A percentile compares a stretch with the other conserved stretches of the same genome.
These are phyloP conservation scores for Acanthamoeba healyi DNA, from an alignment of 208 protist species.

Conservation along the genomic window DNA sequence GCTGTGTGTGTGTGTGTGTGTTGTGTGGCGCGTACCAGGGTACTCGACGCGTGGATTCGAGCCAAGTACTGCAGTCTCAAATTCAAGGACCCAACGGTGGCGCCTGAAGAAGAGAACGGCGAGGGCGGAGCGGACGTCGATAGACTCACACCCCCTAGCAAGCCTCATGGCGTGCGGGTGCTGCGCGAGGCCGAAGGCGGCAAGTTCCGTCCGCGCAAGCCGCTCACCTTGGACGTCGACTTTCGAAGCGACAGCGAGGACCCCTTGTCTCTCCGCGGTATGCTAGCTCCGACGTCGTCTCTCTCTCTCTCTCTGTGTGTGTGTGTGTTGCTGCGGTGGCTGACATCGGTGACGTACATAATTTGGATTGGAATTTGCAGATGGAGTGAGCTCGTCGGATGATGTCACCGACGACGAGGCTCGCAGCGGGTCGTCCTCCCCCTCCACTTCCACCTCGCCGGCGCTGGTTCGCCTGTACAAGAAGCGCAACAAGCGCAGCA, in stretches of 20 bases:
- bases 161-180: neutral
- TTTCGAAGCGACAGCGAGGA: neutral
- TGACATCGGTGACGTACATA: too few relatives aligned
- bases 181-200: neutral
- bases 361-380: too few relatives aligned
- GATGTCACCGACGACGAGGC: neutral
- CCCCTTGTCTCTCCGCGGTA: neutral
- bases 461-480: neutral
- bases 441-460: neutral
- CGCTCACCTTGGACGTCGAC: neutral
- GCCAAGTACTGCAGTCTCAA: neutral
- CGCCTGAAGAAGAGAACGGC: neutral
- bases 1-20: neutral
- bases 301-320: neutral
- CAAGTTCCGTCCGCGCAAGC: slow-evolving; percentile 1
- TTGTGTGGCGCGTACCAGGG: neutral
- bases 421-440: neutral
- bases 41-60: neutral
- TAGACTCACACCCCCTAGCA: neutral
- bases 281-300: neutral
- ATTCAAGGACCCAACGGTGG: neutral
- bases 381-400: neutral
- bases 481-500: neutral
- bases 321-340: neutral
- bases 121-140: neutral